Conservation (phyloP, 148 eudicot species). For the Hydrangea macrophylla region DNA sequence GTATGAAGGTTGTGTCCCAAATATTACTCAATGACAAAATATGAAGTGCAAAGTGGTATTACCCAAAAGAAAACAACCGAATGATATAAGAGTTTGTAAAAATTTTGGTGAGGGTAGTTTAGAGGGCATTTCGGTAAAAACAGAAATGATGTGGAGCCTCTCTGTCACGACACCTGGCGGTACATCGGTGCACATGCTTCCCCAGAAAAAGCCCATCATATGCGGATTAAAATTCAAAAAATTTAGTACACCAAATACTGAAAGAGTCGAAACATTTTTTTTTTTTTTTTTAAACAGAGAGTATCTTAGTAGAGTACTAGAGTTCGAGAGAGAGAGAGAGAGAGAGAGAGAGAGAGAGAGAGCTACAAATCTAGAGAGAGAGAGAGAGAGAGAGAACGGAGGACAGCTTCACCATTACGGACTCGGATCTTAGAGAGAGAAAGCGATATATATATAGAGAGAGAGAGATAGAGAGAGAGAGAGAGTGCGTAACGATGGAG, state of each 20-base stretch:
- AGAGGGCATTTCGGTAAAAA: neutral
- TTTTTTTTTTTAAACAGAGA: neutral
- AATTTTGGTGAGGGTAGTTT: neutral
- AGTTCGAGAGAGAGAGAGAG: neutral
- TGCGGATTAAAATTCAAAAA: neutral
- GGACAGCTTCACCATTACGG: constrained; percentile 20
- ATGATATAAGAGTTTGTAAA: too few relatives aligned
- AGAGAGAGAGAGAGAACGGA: constrained; percentile 5
- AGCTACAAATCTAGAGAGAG: neutral
- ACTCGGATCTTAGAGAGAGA: constrained; percentile 1
- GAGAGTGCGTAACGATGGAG: constrained; percentile 19
- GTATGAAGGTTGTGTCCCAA: too few relatives aligned
- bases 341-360: neutral
- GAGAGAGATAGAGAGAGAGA: constrained; percentile 9
- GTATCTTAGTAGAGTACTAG: neutral
- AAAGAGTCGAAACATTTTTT: neutral
- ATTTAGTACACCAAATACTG: neutral
- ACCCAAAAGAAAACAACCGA: too few relatives aligned
- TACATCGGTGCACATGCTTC: neutral
- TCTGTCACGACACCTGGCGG: constrained; percentile 2
- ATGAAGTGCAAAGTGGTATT: too few relatives aligned
- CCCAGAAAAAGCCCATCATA: neutral
- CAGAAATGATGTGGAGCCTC: constrained; percentile 1
- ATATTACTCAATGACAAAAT: too few relatives aligned
- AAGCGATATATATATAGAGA: constrained; percentile 1